Evolutionary conservation across 306 rosid species (phyloP).

Genomic region (Cucurbita moschata): DNA sequence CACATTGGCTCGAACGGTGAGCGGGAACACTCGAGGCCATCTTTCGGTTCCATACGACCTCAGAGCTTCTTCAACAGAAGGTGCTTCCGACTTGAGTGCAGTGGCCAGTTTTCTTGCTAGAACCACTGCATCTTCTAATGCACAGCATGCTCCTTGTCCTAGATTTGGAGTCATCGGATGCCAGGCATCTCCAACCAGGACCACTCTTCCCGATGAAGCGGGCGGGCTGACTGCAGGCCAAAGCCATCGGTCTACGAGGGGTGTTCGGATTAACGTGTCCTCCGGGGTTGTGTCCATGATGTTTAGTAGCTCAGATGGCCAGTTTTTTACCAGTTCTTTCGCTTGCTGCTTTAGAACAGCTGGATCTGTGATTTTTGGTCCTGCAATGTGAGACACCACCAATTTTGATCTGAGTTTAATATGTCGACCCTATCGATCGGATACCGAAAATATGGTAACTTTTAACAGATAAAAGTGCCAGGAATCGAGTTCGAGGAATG

Average conservation of each 20-base stretch:
- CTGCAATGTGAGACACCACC: conserved; percentile 16
- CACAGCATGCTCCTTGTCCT: conserved; percentile 94
- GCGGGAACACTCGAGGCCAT: conserved; percentile 66
- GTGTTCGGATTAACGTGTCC: conserved; percentile 44
- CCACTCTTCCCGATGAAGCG: conserved; percentile 54
- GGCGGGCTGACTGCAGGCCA: conserved; percentile 68
- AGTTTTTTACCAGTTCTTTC: conserved; percentile 36
- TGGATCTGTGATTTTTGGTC: conserved; percentile 47
- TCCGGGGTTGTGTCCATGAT: conserved; percentile 53
- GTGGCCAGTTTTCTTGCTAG: conserved; percentile 50
- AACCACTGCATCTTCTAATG: conserved; percentile 70
- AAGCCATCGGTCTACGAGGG: conserved; percentile 78
- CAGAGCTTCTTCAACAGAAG: conserved; percentile 43
- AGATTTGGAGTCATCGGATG: conserved; percentile 98
- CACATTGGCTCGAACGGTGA: conserved; percentile 60
- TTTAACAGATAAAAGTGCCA: not conserved
- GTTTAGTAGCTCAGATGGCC: conserved; percentile 44
- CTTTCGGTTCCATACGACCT: conserved; percentile 48
- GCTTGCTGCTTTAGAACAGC: conserved; percentile 47
- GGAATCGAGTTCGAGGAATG: not conserved
- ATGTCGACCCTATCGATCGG: not conserved
- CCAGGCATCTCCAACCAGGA: conserved; percentile 88
- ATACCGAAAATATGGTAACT: not conserved
- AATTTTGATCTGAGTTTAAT: not conserved
- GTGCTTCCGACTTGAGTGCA: conserved; percentile 35